Evolutionary conservation across 306 rosid species (phyloP).

Genomic region (Rosa rugosa): DNA sequence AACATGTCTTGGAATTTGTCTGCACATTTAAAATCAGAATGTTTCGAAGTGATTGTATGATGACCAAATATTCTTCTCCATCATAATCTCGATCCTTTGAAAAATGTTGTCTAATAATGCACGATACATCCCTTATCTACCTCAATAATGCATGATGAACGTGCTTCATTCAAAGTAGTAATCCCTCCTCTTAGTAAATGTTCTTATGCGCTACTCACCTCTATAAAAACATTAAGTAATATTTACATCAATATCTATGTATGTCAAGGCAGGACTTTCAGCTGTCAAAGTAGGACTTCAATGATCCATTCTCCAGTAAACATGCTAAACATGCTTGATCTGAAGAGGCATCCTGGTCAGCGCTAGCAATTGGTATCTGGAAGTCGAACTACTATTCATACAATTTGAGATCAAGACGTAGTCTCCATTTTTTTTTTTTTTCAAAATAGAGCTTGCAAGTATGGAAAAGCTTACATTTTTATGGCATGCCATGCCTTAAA

Average conservation of each 20-base stretch:
- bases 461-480: neutral
- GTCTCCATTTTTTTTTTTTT: neutral
- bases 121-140: neutral
- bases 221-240: neutral
- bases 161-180: neutral
- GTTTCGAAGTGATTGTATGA: neutral
- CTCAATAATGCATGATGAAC: neutral
- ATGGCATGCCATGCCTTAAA: too few species aligned
- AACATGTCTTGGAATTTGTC: neutral
- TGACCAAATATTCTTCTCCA: neutral
- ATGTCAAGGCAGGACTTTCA: neutral
- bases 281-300: neutral
- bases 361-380: neutral
- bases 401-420: neutral
- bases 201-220: neutral
- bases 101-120: too few species aligned
- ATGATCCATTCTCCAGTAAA: neutral
- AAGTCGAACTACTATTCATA: neutral
- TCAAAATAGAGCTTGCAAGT: neutral
- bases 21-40: too few species aligned
- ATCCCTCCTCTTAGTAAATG: neutral
- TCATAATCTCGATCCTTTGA: too few species aligned
- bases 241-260: neutral
- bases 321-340: neutral
- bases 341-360: too few species aligned